Evolutionary conservation across 2,329 filamentous ascomycete species (phyloP), one percentile per base, ranked within the genome.

Genomic region (Teratosphaeriaceae sp.): DNA sequence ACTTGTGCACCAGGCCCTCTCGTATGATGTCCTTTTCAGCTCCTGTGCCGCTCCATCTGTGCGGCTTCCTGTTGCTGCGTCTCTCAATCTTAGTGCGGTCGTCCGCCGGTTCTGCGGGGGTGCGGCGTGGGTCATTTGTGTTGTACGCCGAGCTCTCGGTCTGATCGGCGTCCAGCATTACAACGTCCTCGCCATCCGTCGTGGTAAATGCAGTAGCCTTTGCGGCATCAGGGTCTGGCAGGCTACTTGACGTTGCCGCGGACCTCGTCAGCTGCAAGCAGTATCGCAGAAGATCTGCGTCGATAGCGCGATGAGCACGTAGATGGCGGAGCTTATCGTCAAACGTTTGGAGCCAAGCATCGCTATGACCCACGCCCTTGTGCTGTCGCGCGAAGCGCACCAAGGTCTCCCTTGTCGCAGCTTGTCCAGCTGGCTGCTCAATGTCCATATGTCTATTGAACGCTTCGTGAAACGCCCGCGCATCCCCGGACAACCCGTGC

Each of bases 301-400:
- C 47, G 15, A 68, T 58, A 6, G 65, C 42, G 1, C 51, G 43
- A 20, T 63, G 61, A 2, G 51, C 43, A 0, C 50, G 21, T 2
- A 68, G 49, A 27, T 65, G 58, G 8, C 53, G 45, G 9, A 64
- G 37, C 44, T 68, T 69, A 15, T 46, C 46, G 3, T 50, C 40
- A 30, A 65, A 65, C 18, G 60, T 56, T 2, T 45, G 23, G 11
- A 45, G 45, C 31, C 64, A 51, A 0, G 45, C 39, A 3, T 54
- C 49, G 18, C 56, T 35, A 27, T 43, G 43, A 15, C 67, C 43
- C 44, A 52, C 49, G 1, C 29, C 31, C 9, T 44, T 43, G 18
- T 61, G 47, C 23, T 51, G 48, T n/a, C 56, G 52, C 3, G 54
- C 50, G 30, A 72, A 71, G 1, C 69, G 60, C 6, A 70, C 50